A percentile compares a stretch with the other conserved stretches of the same genome.
Conservation (phyloP, 169 alveolate species). For the Plasmodium chabaudi region DNA sequence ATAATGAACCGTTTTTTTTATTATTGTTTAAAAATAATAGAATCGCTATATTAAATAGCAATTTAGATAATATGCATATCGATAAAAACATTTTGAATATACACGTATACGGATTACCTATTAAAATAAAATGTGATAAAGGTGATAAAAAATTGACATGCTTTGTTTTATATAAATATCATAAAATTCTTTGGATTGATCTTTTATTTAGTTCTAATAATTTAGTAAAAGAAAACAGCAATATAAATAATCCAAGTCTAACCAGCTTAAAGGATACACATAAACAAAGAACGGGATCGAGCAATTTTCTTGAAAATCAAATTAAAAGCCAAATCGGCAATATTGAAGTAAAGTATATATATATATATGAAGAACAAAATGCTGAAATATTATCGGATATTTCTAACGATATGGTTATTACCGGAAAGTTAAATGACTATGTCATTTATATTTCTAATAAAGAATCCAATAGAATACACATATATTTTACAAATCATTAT, state of each 20-base stretch:
- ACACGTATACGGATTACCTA: slow-evolving; percentile 1
- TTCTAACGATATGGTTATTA: slow-evolving; percentile 25
- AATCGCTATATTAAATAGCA: slow-evolving; percentile 8
- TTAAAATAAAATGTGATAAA: slow-evolving; percentile 23
- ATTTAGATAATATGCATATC: slow-evolving; percentile 9
- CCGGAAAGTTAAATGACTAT: slow-evolving; percentile 23
- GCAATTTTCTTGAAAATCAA: neutral
- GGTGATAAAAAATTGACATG: slow-evolving; percentile 2
- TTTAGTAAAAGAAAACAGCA: neutral
- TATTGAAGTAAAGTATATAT: slow-evolving; percentile 6
- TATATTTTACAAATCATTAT: slow-evolving; percentile 27
- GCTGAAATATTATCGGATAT: slow-evolving; percentile 8
- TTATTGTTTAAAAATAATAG: slow-evolving; percentile 11
- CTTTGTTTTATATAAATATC: slow-evolving; percentile 35
- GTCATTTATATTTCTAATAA: slow-evolving; percentile 35
- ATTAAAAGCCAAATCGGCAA: neutral
- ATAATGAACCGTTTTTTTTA: slow-evolving; percentile 6
- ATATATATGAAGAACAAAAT: slow-evolving; percentile 26
- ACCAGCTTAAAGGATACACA: neutral
- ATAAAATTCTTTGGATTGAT: slow-evolving; percentile 55
- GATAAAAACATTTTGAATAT: neutral
- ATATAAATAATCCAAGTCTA: neutral
- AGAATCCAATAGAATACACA: slow-evolving; percentile 33
- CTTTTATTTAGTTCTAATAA: neutral
- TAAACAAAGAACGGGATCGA: neutral